These are phyloP conservation scores for Pycnococcus provasolii DNA, from an alignment of 139 green algal species.

Conservation along the genomic window DNA sequence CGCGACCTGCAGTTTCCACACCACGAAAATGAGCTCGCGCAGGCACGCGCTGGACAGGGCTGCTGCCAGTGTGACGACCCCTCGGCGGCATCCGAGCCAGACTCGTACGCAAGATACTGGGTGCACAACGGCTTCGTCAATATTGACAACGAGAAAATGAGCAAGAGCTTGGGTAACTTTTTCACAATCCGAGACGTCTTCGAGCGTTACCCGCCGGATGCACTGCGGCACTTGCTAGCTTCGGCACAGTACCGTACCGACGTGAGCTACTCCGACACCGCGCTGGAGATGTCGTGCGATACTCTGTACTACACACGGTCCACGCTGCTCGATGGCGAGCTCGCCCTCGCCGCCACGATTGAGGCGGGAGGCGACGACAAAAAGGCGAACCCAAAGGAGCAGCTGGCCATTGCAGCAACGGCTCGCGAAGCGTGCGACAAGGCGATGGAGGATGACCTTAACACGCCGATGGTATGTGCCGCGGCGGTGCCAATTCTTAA, in stretches of 20 bases:
- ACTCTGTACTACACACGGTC: slow-evolving; percentile 84
- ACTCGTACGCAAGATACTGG: slow-evolving; percentile 65
- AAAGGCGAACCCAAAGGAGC: slow-evolving; percentile 2
- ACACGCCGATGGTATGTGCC: slow-evolving; percentile 61
- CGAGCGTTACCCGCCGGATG: too few species aligned
- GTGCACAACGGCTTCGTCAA: slow-evolving; percentile 92
- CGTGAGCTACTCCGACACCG: not conserved
- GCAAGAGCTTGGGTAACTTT: slow-evolving; percentile 94
- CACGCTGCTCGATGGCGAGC: slow-evolving; percentile 36
- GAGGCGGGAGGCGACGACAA: not conserved
- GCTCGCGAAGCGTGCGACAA: slow-evolving; percentile 9
- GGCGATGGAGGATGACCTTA: slow-evolving; percentile 76
- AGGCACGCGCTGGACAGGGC: slow-evolving; percentile 46
- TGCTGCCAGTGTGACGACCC: slow-evolving; percentile 9
- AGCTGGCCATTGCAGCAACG: not conserved
- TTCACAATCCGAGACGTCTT: slow-evolving; percentile 88
- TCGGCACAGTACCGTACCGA: not conserved
- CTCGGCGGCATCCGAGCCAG: not conserved
- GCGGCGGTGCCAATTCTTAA: slow-evolving; percentile 68
- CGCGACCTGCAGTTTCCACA: slow-evolving; percentile 85
- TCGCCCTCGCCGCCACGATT: not conserved
- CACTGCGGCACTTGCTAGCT: too few species aligned
- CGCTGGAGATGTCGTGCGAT: slow-evolving; percentile 71
- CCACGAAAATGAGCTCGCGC: slow-evolving; percentile 95
- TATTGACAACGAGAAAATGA: slow-evolving; percentile 95